Evolutionary conservation across 345 rosid species (phyloP), one percentile per base, ranked within the genome.

Genomic region (Brassica rapa): DNA sequence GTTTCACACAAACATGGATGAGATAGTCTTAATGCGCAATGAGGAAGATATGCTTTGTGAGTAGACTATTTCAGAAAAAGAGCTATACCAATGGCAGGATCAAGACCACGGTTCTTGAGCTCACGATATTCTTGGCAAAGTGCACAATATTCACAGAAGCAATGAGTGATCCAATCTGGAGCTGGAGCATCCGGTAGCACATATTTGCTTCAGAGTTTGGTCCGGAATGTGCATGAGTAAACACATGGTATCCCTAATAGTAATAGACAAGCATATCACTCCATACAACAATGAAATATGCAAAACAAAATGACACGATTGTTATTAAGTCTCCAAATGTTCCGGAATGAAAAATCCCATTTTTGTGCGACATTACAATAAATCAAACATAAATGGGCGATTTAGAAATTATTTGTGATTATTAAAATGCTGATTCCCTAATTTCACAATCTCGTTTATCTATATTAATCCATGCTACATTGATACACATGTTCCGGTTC

Each of bases 121-220:
- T 88, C 91, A 46, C 89, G 81, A 30, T 84, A 85, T 71, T 87
- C 94, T 71, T 89, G 92, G 21, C 84, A 73, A 60, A 87, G 84
- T 23, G 89, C 81, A 33, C 92, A 86, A 66, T 65, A 72, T 12
- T 89, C 80, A 78, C 87, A 88, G 67, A 76, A 88, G 14, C 71
- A 57, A 51, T 87, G 90, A 43, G 85, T 81, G 64, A 83, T 29
- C 70, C 76, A 72, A 37, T 89, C 90, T 1, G 87, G 81, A 70
- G 79, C 82, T 0, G 91, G 89, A 79, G 84, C 83, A 49, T 87
- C 90, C 0, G 87, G 89, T 39, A 87, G 74, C 24, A 84, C 84
- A 43, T 65, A 86, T 0, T 69, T 82, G 43, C 8, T 35, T 30
- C 89, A 79, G 68, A 89, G 43, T 56, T 86, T 85, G 63, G 85